Percentiles rank a stretch among this genome's conserved stretches.
phyloP scores from a whole-genome alignment of 108 stramenopile genomes.

The Fistulifera pelliculosa region DNA sequence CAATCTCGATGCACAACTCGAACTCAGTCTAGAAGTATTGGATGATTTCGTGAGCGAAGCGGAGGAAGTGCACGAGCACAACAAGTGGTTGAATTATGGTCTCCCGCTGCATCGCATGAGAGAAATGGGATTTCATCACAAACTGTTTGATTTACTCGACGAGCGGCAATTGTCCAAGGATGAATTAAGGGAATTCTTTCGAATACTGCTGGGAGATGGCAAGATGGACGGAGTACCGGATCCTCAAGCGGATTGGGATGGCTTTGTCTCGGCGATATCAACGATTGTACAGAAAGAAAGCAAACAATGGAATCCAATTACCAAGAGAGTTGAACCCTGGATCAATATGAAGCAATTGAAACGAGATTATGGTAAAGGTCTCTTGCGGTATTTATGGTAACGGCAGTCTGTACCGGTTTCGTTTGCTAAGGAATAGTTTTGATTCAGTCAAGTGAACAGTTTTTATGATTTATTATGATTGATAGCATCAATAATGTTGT shows the following conservation, averaged over 20 bases:
- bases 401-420: too few species aligned
- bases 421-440: too few species aligned
- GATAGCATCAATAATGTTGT: too few species aligned
- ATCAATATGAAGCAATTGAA: slow-evolving; percentile 47
- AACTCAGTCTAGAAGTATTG: slow-evolving; percentile 74
- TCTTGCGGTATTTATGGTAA: slow-evolving; percentile 2
- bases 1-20: slow-evolving; percentile 66
- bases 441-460: too few species aligned
- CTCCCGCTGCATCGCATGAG: slow-evolving; percentile 75
- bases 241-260: slow-evolving; percentile 54
- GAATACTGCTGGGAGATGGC: slow-evolving; percentile 42
- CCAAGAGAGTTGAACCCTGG: slow-evolving; percentile 58
- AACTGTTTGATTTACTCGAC: slow-evolving; percentile 80
- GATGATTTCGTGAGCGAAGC: slow-evolving; percentile 85
- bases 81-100: slow-evolving; percentile 86
- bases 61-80: slow-evolving; percentile 64
- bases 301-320: slow-evolving; percentile 60
- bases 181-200: slow-evolving; percentile 64
- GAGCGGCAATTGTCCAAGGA: slow-evolving; percentile 50
- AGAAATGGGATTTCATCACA: slow-evolving; percentile 78
- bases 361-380: slow-evolving; percentile 18
- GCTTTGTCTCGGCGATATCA: slow-evolving; percentile 30
- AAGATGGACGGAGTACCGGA: slow-evolving; percentile 60
- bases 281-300: slow-evolving; percentile 28
- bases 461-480: too few species aligned